Evolutionary conservation across 257 asterid genomes (phyloP).

Genomic region (Solanum commersonii): DNA sequence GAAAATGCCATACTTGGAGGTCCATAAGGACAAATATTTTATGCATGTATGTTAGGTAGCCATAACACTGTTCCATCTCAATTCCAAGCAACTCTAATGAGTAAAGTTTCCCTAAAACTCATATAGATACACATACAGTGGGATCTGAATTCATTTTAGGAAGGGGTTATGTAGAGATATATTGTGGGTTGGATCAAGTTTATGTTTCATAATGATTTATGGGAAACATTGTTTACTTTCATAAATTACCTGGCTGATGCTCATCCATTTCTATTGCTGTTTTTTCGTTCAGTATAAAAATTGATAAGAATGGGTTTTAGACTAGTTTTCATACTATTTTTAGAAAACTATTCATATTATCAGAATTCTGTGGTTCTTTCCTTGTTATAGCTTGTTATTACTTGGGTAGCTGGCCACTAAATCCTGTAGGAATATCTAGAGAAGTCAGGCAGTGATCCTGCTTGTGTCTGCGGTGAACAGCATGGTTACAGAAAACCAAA

Average conservation of each 20-base stretch:
- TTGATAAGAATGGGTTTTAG: neutral
- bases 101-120: neutral
- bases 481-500: neutral
- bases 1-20: constrained; percentile 98
- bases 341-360: neutral
- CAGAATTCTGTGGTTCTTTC: neutral
- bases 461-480: neutral
- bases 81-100: neutral
- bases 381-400: neutral
- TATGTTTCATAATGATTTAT: neutral
- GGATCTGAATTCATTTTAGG: neutral
- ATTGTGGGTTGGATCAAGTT: neutral
- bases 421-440: neutral
- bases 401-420: neutral
- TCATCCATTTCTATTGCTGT: neutral
- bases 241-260: neutral
- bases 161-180: neutral
- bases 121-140: neutral
- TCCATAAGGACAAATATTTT: constrained; percentile 30
- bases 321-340: neutral
- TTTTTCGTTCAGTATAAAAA: neutral
- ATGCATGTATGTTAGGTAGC: neutral
- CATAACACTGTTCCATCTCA: neutral
- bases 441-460: neutral
- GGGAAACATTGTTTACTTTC: neutral